Evolutionary conservation across 306 rosid species (phyloP).

Genomic region (Citrullus mucosospermus): DNA sequence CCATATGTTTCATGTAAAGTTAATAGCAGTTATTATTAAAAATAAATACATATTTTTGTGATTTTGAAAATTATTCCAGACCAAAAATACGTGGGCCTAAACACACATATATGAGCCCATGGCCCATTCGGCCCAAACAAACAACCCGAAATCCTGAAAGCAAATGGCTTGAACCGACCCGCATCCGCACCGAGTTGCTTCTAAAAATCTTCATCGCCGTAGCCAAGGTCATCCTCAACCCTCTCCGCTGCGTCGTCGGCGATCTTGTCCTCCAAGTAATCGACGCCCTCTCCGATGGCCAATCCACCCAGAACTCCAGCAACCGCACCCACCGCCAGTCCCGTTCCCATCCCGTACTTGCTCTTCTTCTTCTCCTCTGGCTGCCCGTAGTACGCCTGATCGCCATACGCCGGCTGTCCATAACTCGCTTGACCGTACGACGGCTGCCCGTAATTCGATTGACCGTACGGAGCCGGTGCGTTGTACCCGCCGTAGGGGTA

Average conservation of each 20-base stretch:
- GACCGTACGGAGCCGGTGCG: slow-evolving; percentile 29
- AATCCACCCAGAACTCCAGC: slow-evolving; percentile 64
- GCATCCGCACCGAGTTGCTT: neutral
- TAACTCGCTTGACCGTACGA: slow-evolving; percentile 17
- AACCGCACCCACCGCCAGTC: slow-evolving; percentile 82
- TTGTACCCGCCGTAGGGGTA: slow-evolving; percentile 17
- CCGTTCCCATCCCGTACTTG: slow-evolving; percentile 84
- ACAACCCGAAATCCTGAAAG: neutral
- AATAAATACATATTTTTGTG: neutral
- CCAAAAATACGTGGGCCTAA: neutral
- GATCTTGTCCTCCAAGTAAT: slow-evolving; percentile 50
- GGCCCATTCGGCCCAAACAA: neutral
- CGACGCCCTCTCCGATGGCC: slow-evolving; percentile 52
- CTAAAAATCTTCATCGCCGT: slow-evolving; percentile 32
- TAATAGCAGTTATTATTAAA: neutral
- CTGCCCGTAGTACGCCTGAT: slow-evolving; percentile 11
- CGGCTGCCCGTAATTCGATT: slow-evolving; percentile 20
- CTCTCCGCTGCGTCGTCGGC: slow-evolving; percentile 42
- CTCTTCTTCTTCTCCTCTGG: slow-evolving; percentile 49
- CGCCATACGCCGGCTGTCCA: slow-evolving; percentile 15
- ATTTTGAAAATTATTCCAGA: neutral
- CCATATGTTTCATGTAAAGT: too few species aligned
- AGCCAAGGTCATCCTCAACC: slow-evolving; percentile 47
- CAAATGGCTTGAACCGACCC: neutral
- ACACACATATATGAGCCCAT: neutral